phyloP scores from a whole-genome alignment of 345 rosid genomes.

The Lumnitzera racemosa region DNA sequence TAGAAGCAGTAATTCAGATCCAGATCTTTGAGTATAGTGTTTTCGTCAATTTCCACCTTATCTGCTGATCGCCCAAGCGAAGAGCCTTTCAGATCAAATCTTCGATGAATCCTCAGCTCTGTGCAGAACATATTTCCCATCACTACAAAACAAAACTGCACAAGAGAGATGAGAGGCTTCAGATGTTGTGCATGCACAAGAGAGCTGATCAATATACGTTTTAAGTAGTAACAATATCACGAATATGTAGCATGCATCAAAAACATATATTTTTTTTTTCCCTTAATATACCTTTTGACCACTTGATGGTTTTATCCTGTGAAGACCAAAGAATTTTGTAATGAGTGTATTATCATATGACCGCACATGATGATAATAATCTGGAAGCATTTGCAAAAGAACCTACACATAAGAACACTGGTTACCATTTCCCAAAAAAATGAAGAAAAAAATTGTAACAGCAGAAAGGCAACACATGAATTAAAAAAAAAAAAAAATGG shows the following conservation, averaged over 20 bases:
- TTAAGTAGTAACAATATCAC: too few relatives aligned
- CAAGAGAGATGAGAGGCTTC: neutral
- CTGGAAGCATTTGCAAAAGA: slow-evolving; percentile 94
- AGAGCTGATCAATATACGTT: neutral
- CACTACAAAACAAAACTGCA: slow-evolving; percentile 96
- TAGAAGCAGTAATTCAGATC: slow-evolving; percentile 74
- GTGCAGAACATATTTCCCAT: slow-evolving; percentile 99
- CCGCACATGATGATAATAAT: slow-evolving; percentile 86
- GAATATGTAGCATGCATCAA: too few relatives aligned
- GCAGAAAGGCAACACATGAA: neutral
- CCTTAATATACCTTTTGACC: slow-evolving; percentile 68
- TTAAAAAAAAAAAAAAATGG: neutral
- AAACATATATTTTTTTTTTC: too few relatives aligned
- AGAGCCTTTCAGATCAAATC: slow-evolving; percentile 97
- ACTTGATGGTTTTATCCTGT: slow-evolving; percentile 96
- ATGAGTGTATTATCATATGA: slow-evolving; percentile 88
- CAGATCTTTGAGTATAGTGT: slow-evolving; percentile 92
- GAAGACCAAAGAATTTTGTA: slow-evolving; percentile 98
- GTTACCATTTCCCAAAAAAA: slow-evolving; percentile 1
- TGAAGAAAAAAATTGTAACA: neutral
- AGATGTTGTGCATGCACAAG: neutral
- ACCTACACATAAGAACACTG: slow-evolving; percentile 34
- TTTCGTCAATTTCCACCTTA: slow-evolving; percentile 89
- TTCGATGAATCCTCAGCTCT: slow-evolving; percentile 85
- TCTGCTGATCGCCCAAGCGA: slow-evolving; percentile 88